Conservation (phyloP, 169 alveolate genomes). For the Plasmodium ovale region DNA sequence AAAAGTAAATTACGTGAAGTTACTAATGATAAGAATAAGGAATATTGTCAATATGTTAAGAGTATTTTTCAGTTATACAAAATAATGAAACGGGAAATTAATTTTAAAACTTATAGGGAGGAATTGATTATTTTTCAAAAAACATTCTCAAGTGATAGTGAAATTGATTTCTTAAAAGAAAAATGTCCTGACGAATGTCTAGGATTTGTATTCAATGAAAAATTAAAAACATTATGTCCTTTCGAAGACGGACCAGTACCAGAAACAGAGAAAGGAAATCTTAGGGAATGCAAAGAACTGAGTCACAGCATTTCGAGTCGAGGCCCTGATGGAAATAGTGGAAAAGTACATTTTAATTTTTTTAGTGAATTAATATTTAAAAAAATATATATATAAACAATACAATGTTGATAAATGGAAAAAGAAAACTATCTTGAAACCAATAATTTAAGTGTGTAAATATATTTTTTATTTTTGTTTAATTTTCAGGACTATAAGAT, state of each 20-base stretch:
- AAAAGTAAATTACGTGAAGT: background rate
- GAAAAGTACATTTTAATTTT: no score
- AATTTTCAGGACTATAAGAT: background rate
- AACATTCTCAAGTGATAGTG: background rate
- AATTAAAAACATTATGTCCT: background rate
- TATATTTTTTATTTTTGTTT: no score
- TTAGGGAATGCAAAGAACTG: background rate
- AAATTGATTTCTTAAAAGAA: background rate
- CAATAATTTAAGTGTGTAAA: no score
- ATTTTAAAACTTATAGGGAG: background rate
- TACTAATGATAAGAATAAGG: background rate
- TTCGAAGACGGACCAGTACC: background rate
- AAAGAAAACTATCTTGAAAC: no score
- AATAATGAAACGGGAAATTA: background rate
- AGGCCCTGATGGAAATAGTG: background rate
- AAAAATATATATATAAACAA: no score
- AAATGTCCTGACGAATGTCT: background rate
- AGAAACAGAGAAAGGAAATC: background rate
- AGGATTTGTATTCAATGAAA: background rate
- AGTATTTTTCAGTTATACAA: background rate
- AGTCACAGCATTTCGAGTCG: background rate
- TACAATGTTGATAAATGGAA: no score
- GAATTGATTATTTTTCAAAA: background rate
- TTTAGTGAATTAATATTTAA: no score
- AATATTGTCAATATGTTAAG: background rate